Evolutionary conservation across 495 filamentous ascomycete genomes (phyloP), one percentile per base, ranked within the genome.

Genomic region (Penicillium macrosclerotiorum): DNA sequence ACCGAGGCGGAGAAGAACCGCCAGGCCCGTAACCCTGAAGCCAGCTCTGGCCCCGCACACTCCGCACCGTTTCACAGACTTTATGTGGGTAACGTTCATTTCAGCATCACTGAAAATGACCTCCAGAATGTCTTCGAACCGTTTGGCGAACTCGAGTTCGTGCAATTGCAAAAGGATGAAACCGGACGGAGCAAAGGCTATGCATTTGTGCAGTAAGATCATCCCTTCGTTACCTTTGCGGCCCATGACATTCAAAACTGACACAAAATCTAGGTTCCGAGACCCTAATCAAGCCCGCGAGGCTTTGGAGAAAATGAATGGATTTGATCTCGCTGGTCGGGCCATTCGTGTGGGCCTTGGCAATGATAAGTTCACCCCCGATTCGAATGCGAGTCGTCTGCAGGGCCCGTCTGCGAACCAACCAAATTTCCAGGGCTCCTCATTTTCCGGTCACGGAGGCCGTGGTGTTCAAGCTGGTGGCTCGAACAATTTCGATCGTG

Each of bases 301-400:
- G 62, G 94, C 94, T 37, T 76, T 99, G 42, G 89, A 96, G 70
- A 93, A 96, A 72, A 96, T 99, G 93, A 99, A 99, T 72, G 90
- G 91, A 37, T 99, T 96, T 74, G 94, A 97, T 68, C 86, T 99
- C 62, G 94, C 92, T 62, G 91, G 91, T 72, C 90, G 94, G 59
- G 89, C 89, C 42, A 97, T 99, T 62, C 89, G 94, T 61, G 94
- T 99, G 71, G 94, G 94, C 67, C 90, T 99, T 77, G 94, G 94
- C 71, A 99, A 95, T 75, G 94, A 99, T 88, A 97, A 97, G 86
- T 99, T 97, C 71, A 97, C 93, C 74, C 87, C 90, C 52, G 93
- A 96, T 74, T 92, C 90, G 68, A 96, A 88, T 68, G 86, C 88
- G 59, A 90, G 90, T 76, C 88, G 90, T 62, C 89, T 92, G 74